Evolutionary conservation across 129 eudicot species (phyloP).

Genomic region (Lactuca sativa): DNA sequence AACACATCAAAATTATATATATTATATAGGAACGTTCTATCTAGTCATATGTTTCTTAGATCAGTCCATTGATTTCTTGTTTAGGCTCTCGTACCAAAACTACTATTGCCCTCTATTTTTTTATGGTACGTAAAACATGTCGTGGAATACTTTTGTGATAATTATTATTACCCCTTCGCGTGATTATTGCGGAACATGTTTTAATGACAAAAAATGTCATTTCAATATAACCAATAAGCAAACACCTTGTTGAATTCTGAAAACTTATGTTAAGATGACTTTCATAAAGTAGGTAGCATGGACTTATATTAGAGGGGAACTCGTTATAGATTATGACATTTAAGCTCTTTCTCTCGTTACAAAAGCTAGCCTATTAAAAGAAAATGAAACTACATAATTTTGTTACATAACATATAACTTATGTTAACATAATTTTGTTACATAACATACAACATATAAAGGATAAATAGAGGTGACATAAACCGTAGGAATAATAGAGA

Average conservation of each 20-base stretch:
- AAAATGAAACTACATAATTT: not conserved
- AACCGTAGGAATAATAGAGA: too few species aligned
- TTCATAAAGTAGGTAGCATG: not conserved
- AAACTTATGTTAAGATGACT: not conserved
- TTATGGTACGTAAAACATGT: not conserved
- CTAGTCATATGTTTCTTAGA: too few species aligned
- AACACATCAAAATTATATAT: too few species aligned
- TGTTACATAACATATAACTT: not conserved
- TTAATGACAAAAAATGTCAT: not conserved
- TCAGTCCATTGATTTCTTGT: too few species aligned
- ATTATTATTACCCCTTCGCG: not conserved
- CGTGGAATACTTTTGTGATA: not conserved
- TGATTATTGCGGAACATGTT: not conserved
- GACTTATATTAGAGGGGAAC: not conserved
- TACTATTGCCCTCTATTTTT: not conserved
- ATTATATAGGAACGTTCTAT: too few species aligned
- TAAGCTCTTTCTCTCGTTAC: not conserved
- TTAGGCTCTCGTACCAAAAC: too few species aligned
- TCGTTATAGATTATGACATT: conserved; percentile 7
- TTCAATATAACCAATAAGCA: not conserved
- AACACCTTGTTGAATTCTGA: not conserved
- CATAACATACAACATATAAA: too few species aligned
- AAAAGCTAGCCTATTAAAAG: not conserved
- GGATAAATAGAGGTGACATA: too few species aligned
- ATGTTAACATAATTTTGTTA: too few species aligned